Conservation (phyloP, 495 filamentous ascomycete genomes). For the Tetracladium setigerum region DNA sequence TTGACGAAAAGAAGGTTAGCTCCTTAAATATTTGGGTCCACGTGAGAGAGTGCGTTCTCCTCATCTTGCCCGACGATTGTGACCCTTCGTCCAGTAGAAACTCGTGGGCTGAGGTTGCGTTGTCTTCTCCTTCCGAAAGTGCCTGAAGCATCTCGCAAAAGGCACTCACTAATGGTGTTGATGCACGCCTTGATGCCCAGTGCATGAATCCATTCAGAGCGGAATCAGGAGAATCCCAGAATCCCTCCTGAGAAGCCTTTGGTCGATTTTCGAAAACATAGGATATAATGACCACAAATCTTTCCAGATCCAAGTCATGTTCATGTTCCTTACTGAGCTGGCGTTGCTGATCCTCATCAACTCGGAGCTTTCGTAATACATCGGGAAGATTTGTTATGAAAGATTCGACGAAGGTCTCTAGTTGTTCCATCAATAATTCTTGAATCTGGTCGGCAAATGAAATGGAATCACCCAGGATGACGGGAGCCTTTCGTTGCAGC, state of each 20-base stretch:
- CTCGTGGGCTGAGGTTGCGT: slow-evolving; percentile 71
- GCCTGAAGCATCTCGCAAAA: slow-evolving; percentile 93
- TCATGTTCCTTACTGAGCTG: slow-evolving; percentile 61
- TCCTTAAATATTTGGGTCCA: slow-evolving; percentile 93
- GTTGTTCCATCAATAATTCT: slow-evolving; percentile 60
- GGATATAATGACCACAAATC: slow-evolving; percentile 84
- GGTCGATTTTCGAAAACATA: slow-evolving; percentile 80
- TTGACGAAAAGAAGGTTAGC: slow-evolving; percentile 63
- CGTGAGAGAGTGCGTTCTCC: slow-evolving; percentile 70
- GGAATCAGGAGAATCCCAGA: slow-evolving; percentile 83
- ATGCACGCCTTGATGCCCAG: slow-evolving; percentile 88
- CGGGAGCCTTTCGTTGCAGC: slow-evolving; percentile 67
- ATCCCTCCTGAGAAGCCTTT: slow-evolving; percentile 67
- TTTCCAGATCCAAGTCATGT: slow-evolving; percentile 76
- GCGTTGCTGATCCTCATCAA: slow-evolving; percentile 83
- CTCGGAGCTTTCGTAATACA: slow-evolving; percentile 74
- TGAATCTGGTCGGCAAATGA: slow-evolving; percentile 59
- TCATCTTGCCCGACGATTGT: slow-evolving; percentile 63
- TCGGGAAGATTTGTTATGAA: slow-evolving; percentile 95
- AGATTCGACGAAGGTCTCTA: slow-evolving; percentile 80
- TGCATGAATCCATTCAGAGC: slow-evolving; percentile 89
- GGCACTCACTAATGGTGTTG: slow-evolving; percentile 85
- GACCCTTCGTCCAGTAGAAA: slow-evolving; percentile 85
- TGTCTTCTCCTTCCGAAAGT: slow-evolving; percentile 70
- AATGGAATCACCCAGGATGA: slow-evolving; percentile 52